Base-by-base conservation (phyloP, 768 basidiomycete species). In the Boletus tomentosulus region DNA sequence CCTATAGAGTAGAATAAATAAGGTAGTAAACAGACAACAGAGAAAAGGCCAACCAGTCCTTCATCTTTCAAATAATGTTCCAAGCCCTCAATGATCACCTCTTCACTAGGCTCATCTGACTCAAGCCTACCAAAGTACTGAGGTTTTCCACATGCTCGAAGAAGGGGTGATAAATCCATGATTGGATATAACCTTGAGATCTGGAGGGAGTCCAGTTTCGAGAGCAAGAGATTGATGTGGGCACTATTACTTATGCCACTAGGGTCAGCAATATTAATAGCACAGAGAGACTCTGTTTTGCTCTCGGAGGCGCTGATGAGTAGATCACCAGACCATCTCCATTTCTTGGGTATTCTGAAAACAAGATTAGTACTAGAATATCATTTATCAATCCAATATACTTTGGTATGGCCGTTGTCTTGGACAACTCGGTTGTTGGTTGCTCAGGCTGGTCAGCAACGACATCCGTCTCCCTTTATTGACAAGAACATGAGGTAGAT, bases 311-410 rank as follows among this genome's bases (percentile, higher is more conserved):
- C 66, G 25, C 71, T 72, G 22, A 79, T 72, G 50, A 75, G 74
- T 28, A 87, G 70, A 22, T 78, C 70, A 24, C 85, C 86, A 35
- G 74, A 70, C 87, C 87, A 88, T 57, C 74, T 82, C 81, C 81
- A 89, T 50, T 79, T 79, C 62, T 81, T 82, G 22, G 73, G 73
- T 38, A 82, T 79, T 57, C 85, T 86, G 51, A 2, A 39, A 48
- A 38, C 37, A 24, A 38, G 6, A 37, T 66, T 2, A 65, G 55
- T 28, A 35, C 16, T 28, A 25, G 13, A 22, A 39, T 39, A 38
- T 41, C 2, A 43, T 38, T 16, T 28, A 46, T 27, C 31, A 42
- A 31, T 22, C 24, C 48, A 57, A 46, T 56, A 65, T 67, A 59
- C 68, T 71, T 69, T 41, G 59, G n/a, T 51, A 67, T 57, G 13